A percentile compares a stretch with the other conserved stretches of the same genome.
Evolutionary conservation across 2,329 filamentous ascomycete genomes (phyloP).

Genomic region (Exophiala sp.): DNA sequence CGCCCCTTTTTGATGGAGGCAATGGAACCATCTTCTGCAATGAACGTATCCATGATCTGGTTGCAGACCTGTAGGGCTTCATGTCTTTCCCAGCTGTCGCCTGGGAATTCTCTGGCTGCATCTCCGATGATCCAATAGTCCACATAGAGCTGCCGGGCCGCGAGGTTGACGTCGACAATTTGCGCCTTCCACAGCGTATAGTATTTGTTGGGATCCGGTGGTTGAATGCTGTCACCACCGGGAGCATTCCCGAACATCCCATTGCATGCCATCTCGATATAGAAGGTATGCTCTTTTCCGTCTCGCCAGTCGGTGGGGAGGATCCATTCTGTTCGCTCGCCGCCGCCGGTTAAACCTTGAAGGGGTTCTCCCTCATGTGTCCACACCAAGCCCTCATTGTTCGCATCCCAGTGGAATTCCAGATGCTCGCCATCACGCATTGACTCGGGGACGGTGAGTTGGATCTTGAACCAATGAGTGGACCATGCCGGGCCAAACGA

Average conservation of each 20-base stretch:
- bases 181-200: constrained; percentile 71
- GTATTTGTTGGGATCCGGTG: constrained; percentile 76
- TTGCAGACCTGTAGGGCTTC: constrained; percentile 77
- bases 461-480: constrained; percentile 92
- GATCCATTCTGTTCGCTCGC: constrained; percentile 86
- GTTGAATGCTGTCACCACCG: constrained; percentile 78
- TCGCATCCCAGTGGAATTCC: constrained; percentile 95
- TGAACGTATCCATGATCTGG: constrained; percentile 83
- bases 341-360: constrained; percentile 84
- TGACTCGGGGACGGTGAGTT: constrained; percentile 67
- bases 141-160: constrained; percentile 74
- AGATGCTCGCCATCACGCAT: constrained; percentile 71
- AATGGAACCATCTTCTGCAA: constrained; percentile 65
- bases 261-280: constrained; percentile 98
- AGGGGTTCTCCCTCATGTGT: constrained; percentile 80
- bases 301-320: constrained; percentile 75
- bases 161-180: constrained; percentile 81
- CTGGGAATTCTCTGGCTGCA: constrained; percentile 83
- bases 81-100: constrained; percentile 83
- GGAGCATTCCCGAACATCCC: constrained; percentile 94
- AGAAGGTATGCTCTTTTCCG: constrained; percentile 80
- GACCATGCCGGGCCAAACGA: constrained; percentile 92
- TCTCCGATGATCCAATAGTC: constrained; percentile 96
- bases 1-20: constrained; percentile 73
- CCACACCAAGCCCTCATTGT: constrained; percentile 94